Base-by-base conservation (phyloP, 495 filamentous ascomycete genomes). In the Niebla homalea region DNA sequence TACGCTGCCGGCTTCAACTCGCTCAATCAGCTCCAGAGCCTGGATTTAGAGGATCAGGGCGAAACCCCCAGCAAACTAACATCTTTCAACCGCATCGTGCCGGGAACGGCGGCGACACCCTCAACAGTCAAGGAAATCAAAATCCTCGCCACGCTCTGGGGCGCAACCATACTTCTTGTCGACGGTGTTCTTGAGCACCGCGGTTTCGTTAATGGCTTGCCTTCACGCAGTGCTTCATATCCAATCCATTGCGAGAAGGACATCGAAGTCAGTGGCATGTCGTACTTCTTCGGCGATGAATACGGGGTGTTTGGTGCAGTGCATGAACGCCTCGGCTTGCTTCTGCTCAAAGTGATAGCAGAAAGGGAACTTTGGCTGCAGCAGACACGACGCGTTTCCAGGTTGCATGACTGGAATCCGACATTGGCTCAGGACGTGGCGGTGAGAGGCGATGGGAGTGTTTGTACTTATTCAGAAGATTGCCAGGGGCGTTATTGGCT, bases 1-100 rank as follows among this genome's bases (percentile, higher is more conserved):
- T 52, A 57, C 26, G 50, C 53, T 26, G 41, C 48, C 16, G 58
- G 58, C 43, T 60, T 60, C 52, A 60, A 60, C 42, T 22, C 55
- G 11, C 52, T 57, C 29, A 19, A 43, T 10, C 55, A 58, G 32
- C 48, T 60, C 19, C 36, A 29, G 11, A 29, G 19, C 41, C 46
- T 26, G 5, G 1, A 10, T 46, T 55, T 20, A 11, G 16, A 14
- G 38, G 21, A 19, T 26, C 14, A 45, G 21, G 43, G 6, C 12
- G 5, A 45, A 15, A 26, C 23, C 10, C 43, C 43, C 2, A 16
- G 25, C 19, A 22, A 45, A 16, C 10, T 45, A 19, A 26, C 43
- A 22, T 45, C 45, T 26, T 48, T 48, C 21, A 36, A 6, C n/a
- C 23, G 25, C 4, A 35, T 48, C 5, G n/a, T 36, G 29, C 29